These are phyloP conservation scores for Annulohypoxylon bovei DNA, from an alignment of 495 filamentous ascomycete genomes.

Conservation along the genomic window DNA sequence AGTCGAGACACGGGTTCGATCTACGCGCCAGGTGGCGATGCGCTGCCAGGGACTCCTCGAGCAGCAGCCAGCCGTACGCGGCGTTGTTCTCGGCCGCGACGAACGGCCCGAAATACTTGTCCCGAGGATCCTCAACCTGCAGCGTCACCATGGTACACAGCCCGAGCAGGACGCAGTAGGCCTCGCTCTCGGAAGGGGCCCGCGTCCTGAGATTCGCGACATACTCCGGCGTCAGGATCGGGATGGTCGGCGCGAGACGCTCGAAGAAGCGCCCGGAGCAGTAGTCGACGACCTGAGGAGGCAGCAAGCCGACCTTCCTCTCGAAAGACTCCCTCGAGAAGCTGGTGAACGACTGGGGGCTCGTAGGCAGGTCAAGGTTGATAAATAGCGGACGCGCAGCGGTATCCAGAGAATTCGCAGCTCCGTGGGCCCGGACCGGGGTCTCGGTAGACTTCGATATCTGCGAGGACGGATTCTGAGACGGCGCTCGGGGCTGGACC, in stretches of 20 bases:
- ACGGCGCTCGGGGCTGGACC: neutral
- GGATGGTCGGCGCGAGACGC: conserved; percentile 54
- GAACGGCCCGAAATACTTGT: conserved; percentile 25
- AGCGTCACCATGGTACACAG: conserved; percentile 50
- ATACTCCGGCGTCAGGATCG: conserved; percentile 49
- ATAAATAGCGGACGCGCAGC: conserved; percentile 14
- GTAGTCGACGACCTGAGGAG: conserved; percentile 39
- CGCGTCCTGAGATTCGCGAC: conserved; percentile 36
- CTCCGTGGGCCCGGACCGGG: neutral
- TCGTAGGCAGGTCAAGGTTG: conserved; percentile 22
- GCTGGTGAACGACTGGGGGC: conserved; percentile 33
- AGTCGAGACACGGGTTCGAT: conserved; percentile 63
- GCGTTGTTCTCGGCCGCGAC: conserved; percentile 34
- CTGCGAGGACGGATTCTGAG: conserved; percentile 12
- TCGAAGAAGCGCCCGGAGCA: conserved; percentile 54
- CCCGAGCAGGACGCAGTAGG: conserved; percentile 48
- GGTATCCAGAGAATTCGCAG: neutral
- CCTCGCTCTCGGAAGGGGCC: conserved; percentile 40
- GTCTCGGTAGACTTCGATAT: neutral
- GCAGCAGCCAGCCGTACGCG: conserved; percentile 45
- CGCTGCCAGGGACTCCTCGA: conserved; percentile 42
- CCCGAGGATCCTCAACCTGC: conserved; percentile 45
- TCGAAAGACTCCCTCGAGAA: conserved; percentile 34
- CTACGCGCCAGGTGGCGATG: conserved; percentile 31
- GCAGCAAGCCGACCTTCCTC: conserved; percentile 26